phyloP scores from a whole-genome alignment of 139 green algal genomes.

The Parachlorella kessleri region DNA sequence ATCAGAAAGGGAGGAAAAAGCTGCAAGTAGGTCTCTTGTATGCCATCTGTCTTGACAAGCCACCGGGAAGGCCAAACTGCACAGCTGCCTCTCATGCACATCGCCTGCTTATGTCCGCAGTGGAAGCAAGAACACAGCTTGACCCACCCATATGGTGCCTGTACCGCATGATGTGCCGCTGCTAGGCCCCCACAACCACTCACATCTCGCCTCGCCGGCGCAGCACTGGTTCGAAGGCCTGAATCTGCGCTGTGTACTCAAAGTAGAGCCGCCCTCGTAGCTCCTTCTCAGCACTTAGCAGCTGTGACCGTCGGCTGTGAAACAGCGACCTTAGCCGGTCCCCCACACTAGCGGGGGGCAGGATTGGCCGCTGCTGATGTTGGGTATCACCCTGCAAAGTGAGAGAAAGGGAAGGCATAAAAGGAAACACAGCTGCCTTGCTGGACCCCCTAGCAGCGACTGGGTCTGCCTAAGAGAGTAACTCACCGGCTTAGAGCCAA shows the following conservation, averaged over 20 bases:
- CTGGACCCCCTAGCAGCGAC: not conserved
- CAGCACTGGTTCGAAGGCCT: slow-evolving; percentile 31
- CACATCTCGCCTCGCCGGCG: slow-evolving; percentile 2
- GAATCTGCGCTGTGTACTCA: slow-evolving; percentile 29
- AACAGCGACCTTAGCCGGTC: not conserved
- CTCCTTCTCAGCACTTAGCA: slow-evolving; percentile 27
- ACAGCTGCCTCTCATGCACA: not conserved
- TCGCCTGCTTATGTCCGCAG: not conserved
- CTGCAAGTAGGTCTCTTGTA: not conserved
- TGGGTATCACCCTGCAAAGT: not conserved
- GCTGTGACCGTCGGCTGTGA: slow-evolving; percentile 7
- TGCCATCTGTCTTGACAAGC: too few relatives aligned
- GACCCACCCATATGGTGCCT: not conserved
- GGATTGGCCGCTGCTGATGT: not conserved
- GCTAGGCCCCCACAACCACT: not conserved
- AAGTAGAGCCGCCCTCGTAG: slow-evolving; percentile 24
- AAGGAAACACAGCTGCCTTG: not conserved
- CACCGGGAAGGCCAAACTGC: too few relatives aligned
- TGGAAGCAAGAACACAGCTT: not conserved
- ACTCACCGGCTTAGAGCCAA: not conserved
- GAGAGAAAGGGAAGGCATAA: not conserved
- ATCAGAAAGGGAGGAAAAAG: not conserved
- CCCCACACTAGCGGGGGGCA: not conserved
- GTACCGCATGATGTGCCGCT: not conserved
- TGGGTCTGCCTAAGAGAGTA: too few relatives aligned